These are phyloP conservation scores for Pleurotus eryngii DNA, from an alignment of 768 basidiomycete genomes.

Conservation along the genomic window DNA sequence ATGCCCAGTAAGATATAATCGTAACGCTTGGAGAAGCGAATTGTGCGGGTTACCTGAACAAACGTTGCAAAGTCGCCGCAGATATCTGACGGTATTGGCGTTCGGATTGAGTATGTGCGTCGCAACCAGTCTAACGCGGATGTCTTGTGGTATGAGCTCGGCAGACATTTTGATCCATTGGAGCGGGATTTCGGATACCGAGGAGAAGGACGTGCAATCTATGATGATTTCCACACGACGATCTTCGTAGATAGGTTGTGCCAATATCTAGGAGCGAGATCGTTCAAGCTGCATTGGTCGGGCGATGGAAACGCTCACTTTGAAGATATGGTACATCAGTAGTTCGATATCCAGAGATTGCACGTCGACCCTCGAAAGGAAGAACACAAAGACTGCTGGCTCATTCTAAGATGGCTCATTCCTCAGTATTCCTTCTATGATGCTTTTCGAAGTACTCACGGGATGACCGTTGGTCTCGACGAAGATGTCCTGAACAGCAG, in stretches of 20 bases:
- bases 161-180: conserved; percentile 79
- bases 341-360: conserved; percentile 78
- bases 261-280: neutral
- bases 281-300: neutral
- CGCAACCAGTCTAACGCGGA: conserved; percentile 55
- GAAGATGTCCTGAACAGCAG: conserved; percentile 66
- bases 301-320: conserved; percentile 35
- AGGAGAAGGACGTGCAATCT: conserved; percentile 77
- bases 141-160: conserved; percentile 70
- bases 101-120: conserved; percentile 77
- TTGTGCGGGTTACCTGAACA: conserved; percentile 39
- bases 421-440: neutral
- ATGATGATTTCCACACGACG: conserved; percentile 69
- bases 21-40: neutral
- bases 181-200: conserved; percentile 73
- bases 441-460: conserved; percentile 29
- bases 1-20: neutral
- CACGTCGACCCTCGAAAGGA: conserved; percentile 68
- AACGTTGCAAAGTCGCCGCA: conserved; percentile 75
- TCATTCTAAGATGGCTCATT: conserved; percentile 28
- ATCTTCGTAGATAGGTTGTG: conserved; percentile 35
- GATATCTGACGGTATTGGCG: conserved; percentile 62
- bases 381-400: conserved; percentile 60
- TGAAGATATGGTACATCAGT: conserved; percentile 75
- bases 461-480: conserved; percentile 45